Evolutionary conservation across 257 asterid genomes (phyloP).

Genomic region (Verbena officinalis): DNA sequence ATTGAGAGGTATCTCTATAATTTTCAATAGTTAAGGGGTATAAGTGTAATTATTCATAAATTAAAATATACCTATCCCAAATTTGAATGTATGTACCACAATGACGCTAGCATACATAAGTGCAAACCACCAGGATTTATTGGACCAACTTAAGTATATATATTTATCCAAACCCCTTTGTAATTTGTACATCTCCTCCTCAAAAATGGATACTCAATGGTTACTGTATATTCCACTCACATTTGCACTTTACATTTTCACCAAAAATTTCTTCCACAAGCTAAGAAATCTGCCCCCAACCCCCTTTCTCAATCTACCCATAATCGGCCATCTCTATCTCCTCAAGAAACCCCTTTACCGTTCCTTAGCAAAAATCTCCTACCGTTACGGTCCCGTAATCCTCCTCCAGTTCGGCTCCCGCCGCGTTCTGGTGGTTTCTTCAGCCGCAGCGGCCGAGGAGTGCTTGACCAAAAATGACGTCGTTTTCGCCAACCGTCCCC

Average conservation of each 20-base stretch:
- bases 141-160: not conserved
- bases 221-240: conserved; percentile 35
- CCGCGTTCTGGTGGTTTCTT: conserved; percentile 68
- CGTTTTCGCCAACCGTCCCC: not conserved
- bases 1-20: no score
- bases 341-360: conserved; percentile 57
- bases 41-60: no score
- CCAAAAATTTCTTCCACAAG: conserved; percentile 41
- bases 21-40: no score
- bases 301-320: conserved; percentile 52
- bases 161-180: not conserved
- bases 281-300: conserved; percentile 57
- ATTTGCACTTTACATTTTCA: conserved; percentile 43
- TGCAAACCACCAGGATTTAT: not conserved
- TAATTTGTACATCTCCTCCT: not conserved
- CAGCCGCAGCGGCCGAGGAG: conserved; percentile 58
- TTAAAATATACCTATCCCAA: no score
- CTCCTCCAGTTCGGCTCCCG: conserved; percentile 71
- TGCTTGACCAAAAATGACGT: not conserved
- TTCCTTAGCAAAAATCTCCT: conserved; percentile 52
- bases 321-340: conserved; percentile 69
- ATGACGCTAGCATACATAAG: not conserved
- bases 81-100: no score
- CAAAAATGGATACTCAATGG: conserved; percentile 30
- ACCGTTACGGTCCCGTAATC: conserved; percentile 52